Conservation (phyloP, 805 yeast genomes). For the Ogataea glucozyma region DNA sequence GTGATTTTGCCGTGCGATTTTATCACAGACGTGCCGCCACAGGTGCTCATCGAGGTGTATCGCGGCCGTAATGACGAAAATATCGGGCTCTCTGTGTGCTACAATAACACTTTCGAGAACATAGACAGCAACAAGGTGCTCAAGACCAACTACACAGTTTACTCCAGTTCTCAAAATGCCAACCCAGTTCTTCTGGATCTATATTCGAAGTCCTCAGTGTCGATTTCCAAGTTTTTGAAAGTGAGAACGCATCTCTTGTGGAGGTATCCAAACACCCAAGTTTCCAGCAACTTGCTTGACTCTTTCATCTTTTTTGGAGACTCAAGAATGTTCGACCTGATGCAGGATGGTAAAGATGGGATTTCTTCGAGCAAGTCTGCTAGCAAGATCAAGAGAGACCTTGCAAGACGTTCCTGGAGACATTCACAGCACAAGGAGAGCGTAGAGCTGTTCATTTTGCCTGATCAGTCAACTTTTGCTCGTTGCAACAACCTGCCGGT, state of each 20-base stretch:
- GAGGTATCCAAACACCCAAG: conserved; percentile 78
- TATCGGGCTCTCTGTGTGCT: conserved; percentile 74
- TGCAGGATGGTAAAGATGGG: conserved; percentile 39
- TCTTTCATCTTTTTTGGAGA: conserved; percentile 71
- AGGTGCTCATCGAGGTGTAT: conserved; percentile 79
- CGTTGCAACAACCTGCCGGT: conserved; percentile 79
- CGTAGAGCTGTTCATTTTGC: conserved; percentile 70
- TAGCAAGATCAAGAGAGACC: conserved; percentile 73
- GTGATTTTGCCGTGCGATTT: conserved; percentile 94
- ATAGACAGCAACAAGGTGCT: conserved; percentile 72
- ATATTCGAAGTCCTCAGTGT: conserved; percentile 67
- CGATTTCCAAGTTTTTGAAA: conserved; percentile 68
- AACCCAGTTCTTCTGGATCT: conserved; percentile 61
- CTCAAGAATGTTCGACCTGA: conserved; percentile 50
- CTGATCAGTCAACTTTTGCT: conserved; percentile 67
- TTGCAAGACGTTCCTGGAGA: conserved; percentile 91
- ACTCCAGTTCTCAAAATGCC: conserved; percentile 50
- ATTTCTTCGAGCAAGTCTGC: conserved; percentile 46
- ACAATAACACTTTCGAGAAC: conserved; percentile 70
- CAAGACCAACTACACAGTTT: conserved; percentile 66
- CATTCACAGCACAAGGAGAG: conserved; percentile 61
- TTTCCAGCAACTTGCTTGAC: conserved; percentile 74
- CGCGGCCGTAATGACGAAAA: conserved; percentile 68
- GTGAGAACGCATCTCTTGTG: conserved; percentile 86
- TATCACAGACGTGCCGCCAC: conserved; percentile 89